Base-by-base conservation (phyloP, 2,329 filamentous ascomycete species). In the Chaetomium olivaceum region DNA sequence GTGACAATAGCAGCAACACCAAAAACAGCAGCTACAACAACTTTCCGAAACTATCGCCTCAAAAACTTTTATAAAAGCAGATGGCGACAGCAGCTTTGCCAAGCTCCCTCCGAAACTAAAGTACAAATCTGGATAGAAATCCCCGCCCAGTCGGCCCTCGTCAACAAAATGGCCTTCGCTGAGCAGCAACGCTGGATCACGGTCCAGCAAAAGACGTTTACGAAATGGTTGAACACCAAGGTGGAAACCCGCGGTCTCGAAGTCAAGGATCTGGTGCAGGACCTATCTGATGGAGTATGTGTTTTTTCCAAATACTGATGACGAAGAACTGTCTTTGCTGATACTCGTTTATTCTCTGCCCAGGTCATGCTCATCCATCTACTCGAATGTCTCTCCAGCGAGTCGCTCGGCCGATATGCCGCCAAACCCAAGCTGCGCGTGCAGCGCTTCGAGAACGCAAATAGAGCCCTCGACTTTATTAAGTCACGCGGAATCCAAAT, bases 201-300 rank as follows among this genome's bases (percentile, higher is more conserved):
- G 76, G 93, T 97, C 80, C 94, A 98, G 83, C 91, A 98, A 79
- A 99, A 98, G 86, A 99, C 95, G 31, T 99, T 99, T 80, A 97
- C 93, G 66, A 99, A 98, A 91, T 99, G 95, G 95, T 87, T 99
- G 72, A 99, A 99, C 80, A 96, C 92, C 73, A 99, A 99, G 81
- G 83, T 99, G 74, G 89, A 91, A 77, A 85, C 83, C 67, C 88
- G 94, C 72, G 82, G 89, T 63, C 81, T 97, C 69, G 88, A 89
- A 74, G 91, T 98, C 74, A 89, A 92, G 75, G 92, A 97, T 78
- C 84, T 99, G 64, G 92, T 96, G 67, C 84, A 84, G 68, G 95
- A 98, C 79, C 87, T 99, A 66, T 94, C 92, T 74, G 93, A 98
- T 81, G 95, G 95, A 74, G 94, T 96, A 84, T 79, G 91, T 87